These are phyloP conservation scores for Coemansia sp. DNA, from an alignment of 192 early-diverging fungal species.

Conservation along the genomic window DNA sequence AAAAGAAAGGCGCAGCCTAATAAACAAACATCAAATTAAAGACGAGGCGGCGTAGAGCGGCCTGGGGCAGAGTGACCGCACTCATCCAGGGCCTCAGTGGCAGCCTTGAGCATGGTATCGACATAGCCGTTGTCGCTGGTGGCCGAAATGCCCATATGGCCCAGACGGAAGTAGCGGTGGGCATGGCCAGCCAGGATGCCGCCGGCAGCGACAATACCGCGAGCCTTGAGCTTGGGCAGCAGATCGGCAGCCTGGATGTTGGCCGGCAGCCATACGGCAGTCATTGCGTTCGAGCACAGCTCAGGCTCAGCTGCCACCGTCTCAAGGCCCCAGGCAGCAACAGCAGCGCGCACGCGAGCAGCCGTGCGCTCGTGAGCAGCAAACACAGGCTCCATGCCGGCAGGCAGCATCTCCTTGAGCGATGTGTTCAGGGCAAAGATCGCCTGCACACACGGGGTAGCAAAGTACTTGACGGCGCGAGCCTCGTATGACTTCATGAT, in stretches of 20 bases:
- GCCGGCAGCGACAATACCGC: constrained; percentile 87
- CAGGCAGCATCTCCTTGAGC: constrained; percentile 71
- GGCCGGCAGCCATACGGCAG: constrained; percentile 85
- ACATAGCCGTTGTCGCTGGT: constrained; percentile 67
- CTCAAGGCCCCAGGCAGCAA: constrained; percentile 70
- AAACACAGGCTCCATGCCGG: constrained; percentile 74
- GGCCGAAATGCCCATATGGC: constrained; percentile 83
- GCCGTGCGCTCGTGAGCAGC: constrained; percentile 73
- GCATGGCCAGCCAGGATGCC: constrained; percentile 82
- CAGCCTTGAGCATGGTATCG: constrained; percentile 64
- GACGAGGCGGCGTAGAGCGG: constrained; percentile 42
- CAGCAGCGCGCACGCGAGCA: constrained; percentile 69
- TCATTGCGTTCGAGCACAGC: constrained; percentile 74
- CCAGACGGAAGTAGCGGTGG: constrained; percentile 92
- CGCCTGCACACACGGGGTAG: constrained; percentile 92
- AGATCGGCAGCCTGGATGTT: constrained; percentile 73
- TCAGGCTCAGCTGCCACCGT: constrained; percentile 63
- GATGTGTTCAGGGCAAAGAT: constrained; percentile 85
- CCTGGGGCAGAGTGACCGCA: constrained; percentile 26
- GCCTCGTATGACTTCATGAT: constrained; percentile 97
- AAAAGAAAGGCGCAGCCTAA: too few species aligned
- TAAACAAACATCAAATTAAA: constrained; percentile 10
- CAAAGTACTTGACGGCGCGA: constrained; percentile 91
- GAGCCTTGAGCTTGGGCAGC: constrained; percentile 72
- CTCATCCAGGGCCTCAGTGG: constrained; percentile 58